phyloP scores from a whole-genome alignment of 2,329 filamentous ascomycete genomes.

The Whalleya microplaca region DNA sequence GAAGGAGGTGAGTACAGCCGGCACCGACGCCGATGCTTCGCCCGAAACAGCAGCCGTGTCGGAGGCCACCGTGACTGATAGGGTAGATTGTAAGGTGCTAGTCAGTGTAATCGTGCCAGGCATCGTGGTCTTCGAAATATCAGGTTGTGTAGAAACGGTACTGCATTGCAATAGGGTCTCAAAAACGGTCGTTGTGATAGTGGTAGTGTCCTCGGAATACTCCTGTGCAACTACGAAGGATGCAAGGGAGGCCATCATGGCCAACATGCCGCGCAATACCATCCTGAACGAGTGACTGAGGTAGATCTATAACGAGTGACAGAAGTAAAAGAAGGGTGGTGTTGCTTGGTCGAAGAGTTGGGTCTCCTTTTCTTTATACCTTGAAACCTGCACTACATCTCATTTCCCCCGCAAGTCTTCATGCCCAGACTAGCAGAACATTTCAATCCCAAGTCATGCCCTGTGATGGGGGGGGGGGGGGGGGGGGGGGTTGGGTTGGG shows the following conservation, averaged over 20 bases:
- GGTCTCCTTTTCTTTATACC: slow-evolving; percentile 18
- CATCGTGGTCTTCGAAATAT: slow-evolving; percentile 6
- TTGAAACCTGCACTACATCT: slow-evolving; percentile 5
- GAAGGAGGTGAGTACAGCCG: neutral
- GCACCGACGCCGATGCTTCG: neutral
- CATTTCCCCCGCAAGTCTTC: neutral
- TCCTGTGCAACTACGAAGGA: slow-evolving; percentile 14
- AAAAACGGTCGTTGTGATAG: slow-evolving; percentile 19
- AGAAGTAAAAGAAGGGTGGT: slow-evolving; percentile 1
- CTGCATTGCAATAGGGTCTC: slow-evolving; percentile 23
- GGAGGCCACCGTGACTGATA: slow-evolving; percentile 8
- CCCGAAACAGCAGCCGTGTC: slow-evolving; percentile 3
- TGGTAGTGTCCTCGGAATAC: slow-evolving; percentile 13
- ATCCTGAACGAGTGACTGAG: slow-evolving; percentile 22
- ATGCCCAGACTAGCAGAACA: slow-evolving; percentile 19
- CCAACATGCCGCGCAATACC: slow-evolving; percentile 20
- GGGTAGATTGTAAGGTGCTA: slow-evolving; percentile 19
- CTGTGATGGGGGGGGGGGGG: slow-evolving; percentile 13
- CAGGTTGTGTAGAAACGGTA: neutral
- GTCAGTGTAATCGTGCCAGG: slow-evolving; percentile 20
- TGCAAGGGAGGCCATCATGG: slow-evolving; percentile 19
- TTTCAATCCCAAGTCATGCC: slow-evolving; percentile 11
- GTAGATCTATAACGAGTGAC: too few species aligned
- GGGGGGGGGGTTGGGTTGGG: too few species aligned
- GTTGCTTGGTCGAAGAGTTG: slow-evolving; percentile 1